These are phyloP conservation scores for Graphiopsis chlorocephala DNA, from an alignment of 2,329 filamentous ascomycete species.

Conservation along the genomic window DNA sequence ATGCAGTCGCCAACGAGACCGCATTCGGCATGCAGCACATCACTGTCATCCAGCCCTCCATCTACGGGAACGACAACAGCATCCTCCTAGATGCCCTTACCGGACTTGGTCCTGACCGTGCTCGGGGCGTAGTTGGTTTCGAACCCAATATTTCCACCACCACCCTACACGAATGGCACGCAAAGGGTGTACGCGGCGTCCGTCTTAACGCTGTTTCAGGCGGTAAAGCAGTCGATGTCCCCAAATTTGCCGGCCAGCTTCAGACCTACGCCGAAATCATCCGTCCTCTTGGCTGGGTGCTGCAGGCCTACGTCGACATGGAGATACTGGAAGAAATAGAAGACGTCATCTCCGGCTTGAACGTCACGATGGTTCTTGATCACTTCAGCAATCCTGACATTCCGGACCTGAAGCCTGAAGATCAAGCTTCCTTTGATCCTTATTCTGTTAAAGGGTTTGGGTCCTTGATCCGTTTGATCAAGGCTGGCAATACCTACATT, in stretches of 20 bases:
- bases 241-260: constrained; percentile 45
- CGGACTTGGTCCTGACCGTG: constrained; percentile 48
- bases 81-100: constrained; percentile 56
- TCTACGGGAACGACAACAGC: constrained; percentile 60
- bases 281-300: constrained; percentile 52
- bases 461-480: constrained; percentile 48
- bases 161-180: constrained; percentile 54
- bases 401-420: neutral
- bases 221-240: constrained; percentile 38
- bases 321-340: constrained; percentile 47
- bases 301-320: constrained; percentile 59
- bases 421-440: constrained; percentile 5
- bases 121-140: constrained; percentile 56
- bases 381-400: constrained; percentile 51
- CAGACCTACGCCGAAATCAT: constrained; percentile 51
- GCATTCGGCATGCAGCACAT: constrained; percentile 52
- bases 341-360: constrained; percentile 46
- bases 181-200: constrained; percentile 57
- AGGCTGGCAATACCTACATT: constrained; percentile 51
- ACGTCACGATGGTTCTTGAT: constrained; percentile 57
- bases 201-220: constrained; percentile 59
- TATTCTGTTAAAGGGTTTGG: constrained; percentile 42
- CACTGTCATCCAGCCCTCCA: constrained; percentile 59
- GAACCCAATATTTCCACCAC: constrained; percentile 45
- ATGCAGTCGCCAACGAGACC: constrained; percentile 22